These are phyloP conservation scores for Colletotrichum orbiculare DNA, from an alignment of 2,329 filamentous ascomycete genomes.

Conservation along the genomic window DNA sequence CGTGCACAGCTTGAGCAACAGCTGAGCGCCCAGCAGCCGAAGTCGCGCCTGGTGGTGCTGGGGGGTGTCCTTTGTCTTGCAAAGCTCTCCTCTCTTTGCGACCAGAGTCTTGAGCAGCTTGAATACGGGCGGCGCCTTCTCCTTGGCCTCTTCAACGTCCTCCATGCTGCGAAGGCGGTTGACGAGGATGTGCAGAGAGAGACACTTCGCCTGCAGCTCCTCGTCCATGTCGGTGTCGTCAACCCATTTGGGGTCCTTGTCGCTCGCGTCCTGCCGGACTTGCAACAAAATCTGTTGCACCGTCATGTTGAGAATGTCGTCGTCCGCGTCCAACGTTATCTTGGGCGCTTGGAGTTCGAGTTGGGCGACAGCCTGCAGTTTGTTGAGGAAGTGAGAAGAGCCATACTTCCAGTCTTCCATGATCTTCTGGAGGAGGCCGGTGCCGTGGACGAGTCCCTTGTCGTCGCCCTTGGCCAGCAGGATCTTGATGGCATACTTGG, in stretches of 20 bases:
- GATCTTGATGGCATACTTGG: slow-evolving; percentile 94
- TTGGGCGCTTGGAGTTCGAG: slow-evolving; percentile 80
- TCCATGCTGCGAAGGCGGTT: slow-evolving; percentile 79
- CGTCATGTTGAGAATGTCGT: slow-evolving; percentile 82
- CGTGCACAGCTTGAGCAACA: slow-evolving; percentile 85
- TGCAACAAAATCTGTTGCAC: slow-evolving; percentile 79
- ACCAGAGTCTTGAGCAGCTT: slow-evolving; percentile 83
- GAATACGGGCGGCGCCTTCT: slow-evolving; percentile 76
- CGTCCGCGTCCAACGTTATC: slow-evolving; percentile 77
- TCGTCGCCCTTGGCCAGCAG: slow-evolving; percentile 80
- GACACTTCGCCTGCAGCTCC: slow-evolving; percentile 84
- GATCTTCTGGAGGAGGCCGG: slow-evolving; percentile 81
- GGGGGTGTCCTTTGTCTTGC: slow-evolving; percentile 80
- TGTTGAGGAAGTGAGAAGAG: slow-evolving; percentile 79
- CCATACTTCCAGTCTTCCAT: slow-evolving; percentile 80
- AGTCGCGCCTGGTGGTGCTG: slow-evolving; percentile 82
- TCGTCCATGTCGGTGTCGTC: slow-evolving; percentile 77
- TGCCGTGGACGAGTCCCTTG: slow-evolving; percentile 84
- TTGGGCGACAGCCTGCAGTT: slow-evolving; percentile 77
- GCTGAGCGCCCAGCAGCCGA: slow-evolving; percentile 82
- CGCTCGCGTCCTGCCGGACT: slow-evolving; percentile 71
- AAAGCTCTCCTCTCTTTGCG: slow-evolving; percentile 80
- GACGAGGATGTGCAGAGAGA: slow-evolving; percentile 86
- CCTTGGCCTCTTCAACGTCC: slow-evolving; percentile 63
- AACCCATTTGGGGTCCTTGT: slow-evolving; percentile 72